phyloP scores from a whole-genome alignment of 140 eudicot genomes.

The Oenanthe javanica region DNA sequence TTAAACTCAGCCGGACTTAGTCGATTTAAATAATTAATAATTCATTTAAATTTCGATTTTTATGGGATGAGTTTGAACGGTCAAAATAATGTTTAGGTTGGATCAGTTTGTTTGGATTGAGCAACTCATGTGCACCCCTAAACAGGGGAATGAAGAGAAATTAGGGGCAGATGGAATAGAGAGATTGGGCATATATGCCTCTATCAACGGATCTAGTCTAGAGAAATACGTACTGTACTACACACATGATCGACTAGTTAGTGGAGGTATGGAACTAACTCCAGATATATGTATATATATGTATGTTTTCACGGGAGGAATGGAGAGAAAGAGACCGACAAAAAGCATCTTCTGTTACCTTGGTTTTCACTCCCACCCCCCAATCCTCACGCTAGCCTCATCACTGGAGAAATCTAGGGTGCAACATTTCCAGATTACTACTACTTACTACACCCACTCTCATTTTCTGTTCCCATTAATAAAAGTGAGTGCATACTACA shows the following conservation, averaged over 20 bases:
- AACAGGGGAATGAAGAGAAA: no score
- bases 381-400: no score
- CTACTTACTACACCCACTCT: background rate
- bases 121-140: no score
- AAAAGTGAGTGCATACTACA: background rate
- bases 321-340: conserved; percentile 26
- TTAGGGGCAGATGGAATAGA: no score
- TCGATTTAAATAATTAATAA: no score
- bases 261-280: background rate
- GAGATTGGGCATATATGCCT: no score
- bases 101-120: no score
- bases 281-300: background rate
- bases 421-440: background rate
- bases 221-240: background rate
- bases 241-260: background rate
- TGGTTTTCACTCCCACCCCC: no score
- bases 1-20: no score
- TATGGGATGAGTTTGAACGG: no score
- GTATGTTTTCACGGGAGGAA: background rate
- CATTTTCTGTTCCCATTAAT: background rate
- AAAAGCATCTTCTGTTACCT: conserved; percentile 28
- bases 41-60: no score
- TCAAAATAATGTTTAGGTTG: no score
- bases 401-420: background rate
- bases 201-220: background rate